Conservation (phyloP, 1,284 basidiomycete genomes). For the Ustilago xerochloae region DNA sequence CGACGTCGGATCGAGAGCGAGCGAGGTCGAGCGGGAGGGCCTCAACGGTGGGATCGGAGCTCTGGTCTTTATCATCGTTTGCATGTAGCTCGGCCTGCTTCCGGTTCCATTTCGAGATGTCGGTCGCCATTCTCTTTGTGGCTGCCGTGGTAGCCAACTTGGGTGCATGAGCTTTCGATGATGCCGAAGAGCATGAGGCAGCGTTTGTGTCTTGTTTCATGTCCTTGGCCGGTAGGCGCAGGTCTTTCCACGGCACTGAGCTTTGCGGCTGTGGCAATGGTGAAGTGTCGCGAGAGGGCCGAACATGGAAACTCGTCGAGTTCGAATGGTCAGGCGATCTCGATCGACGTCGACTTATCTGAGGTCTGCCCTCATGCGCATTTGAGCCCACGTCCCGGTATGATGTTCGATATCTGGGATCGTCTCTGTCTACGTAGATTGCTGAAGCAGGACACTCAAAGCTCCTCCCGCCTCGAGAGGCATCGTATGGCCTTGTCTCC, state of each 20-base stretch:
- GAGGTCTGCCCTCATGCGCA: background rate
- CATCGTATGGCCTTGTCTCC: background rate
- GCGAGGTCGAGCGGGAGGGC: too few species aligned
- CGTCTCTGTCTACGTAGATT: constrained; percentile 25
- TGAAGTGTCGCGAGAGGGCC: background rate
- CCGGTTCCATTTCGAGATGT: constrained; percentile 45
- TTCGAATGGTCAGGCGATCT: constrained; percentile 4
- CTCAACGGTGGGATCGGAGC: background rate
- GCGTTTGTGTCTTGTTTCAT: background rate
- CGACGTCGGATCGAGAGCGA: background rate
- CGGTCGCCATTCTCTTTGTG: constrained; percentile 26
- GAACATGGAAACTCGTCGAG: background rate
- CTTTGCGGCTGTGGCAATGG: background rate
- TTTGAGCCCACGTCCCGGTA: background rate
- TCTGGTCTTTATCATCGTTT: background rate
- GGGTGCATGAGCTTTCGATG: background rate
- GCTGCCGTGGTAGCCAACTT: constrained; percentile 10
- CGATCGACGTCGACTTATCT: constrained; percentile 9
- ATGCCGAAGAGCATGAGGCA: background rate
- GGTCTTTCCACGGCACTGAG: constrained; percentile 13
- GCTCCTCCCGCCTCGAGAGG: background rate
- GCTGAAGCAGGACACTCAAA: background rate
- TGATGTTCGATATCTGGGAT: background rate
- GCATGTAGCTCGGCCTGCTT: constrained; percentile 45
- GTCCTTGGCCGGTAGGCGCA: constrained; percentile 5